These are phyloP conservation scores for Cryphonectria naterciae DNA, from an alignment of 2,329 filamentous ascomycete species.

Conservation along the genomic window DNA sequence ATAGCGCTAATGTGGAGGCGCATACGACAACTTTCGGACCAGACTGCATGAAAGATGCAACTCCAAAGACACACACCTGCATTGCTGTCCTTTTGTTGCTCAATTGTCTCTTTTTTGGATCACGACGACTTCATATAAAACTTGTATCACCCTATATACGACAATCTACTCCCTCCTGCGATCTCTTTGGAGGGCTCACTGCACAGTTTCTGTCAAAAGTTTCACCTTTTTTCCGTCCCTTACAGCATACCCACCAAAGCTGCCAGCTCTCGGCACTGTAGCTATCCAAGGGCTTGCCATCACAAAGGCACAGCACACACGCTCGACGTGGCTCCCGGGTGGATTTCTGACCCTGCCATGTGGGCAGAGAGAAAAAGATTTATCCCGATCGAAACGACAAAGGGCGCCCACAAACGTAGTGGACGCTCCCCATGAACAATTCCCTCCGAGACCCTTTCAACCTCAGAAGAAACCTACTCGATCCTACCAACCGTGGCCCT, in stretches of 20 bases:
- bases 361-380: slow-evolving; percentile 15
- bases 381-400: neutral
- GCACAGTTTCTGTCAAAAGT: slow-evolving; percentile 10
- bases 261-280: slow-evolving; percentile 12
- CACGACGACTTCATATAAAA: slow-evolving; percentile 13
- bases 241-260: slow-evolving; percentile 10
- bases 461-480: slow-evolving; percentile 46
- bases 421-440: slow-evolving; percentile 29
- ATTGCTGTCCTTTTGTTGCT: slow-evolving; percentile 21
- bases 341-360: slow-evolving; percentile 21
- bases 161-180: neutral
- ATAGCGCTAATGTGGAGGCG: neutral
- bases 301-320: neutral
- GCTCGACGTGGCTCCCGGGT: slow-evolving; percentile 12
- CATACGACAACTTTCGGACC: neutral
- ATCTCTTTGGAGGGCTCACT: neutral
- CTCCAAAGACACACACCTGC: neutral
- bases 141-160: neutral
- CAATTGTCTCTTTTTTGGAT: neutral
- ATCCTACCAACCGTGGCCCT: slow-evolving; percentile 47
- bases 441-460: slow-evolving; percentile 32
- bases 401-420: slow-evolving; percentile 16
- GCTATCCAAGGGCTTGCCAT: neutral
- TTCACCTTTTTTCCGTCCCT: neutral
- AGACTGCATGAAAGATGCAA: neutral